Conservation (phyloP, 176 grass and related monocot genomes). For the Puya raimondii region DNA sequence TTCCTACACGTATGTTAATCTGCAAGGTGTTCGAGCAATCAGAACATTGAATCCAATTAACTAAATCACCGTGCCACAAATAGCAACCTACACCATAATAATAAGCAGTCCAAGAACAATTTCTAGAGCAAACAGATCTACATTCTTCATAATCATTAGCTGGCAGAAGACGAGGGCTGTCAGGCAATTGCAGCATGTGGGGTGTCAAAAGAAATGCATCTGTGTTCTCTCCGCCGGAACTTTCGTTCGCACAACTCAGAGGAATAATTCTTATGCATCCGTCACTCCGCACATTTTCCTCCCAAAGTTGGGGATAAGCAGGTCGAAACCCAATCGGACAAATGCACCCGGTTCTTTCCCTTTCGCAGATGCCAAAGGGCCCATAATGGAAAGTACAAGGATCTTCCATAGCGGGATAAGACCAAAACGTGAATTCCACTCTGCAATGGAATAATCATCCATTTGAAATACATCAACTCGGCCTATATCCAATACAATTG, state of each 20-base stretch:
- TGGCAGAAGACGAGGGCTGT: not conserved
- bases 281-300: conserved; percentile 8
- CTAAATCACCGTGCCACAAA: conserved; percentile 22
- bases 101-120: conserved; percentile 32
- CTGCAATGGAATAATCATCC: too few species aligned
- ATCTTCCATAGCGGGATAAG: too few species aligned
- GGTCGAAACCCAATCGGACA: conserved; percentile 12
- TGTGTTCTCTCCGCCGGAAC: conserved; percentile 3
- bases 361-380: conserved; percentile 37
- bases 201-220: too few species aligned
- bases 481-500: conserved; percentile 26
- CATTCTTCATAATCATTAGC: conserved; percentile 18
- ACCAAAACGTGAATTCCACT: conserved; percentile 42
- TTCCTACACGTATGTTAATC: too few species aligned
- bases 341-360: conserved; percentile 16
- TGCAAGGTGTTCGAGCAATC: not conserved
- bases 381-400: conserved; percentile 37
- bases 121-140: conserved; percentile 29
- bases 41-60: conserved; percentile 7
- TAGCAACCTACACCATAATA: conserved; percentile 6
- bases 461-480: too few species aligned
- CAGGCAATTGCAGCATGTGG: too few species aligned
- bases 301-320: conserved; percentile 15
- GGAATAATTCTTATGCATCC: conserved; percentile 28
- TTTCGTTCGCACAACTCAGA: conserved; percentile 11